phyloP scores from a whole-genome alignment of 352 stramenopile genomes.

The Phytophthora vignae region DNA sequence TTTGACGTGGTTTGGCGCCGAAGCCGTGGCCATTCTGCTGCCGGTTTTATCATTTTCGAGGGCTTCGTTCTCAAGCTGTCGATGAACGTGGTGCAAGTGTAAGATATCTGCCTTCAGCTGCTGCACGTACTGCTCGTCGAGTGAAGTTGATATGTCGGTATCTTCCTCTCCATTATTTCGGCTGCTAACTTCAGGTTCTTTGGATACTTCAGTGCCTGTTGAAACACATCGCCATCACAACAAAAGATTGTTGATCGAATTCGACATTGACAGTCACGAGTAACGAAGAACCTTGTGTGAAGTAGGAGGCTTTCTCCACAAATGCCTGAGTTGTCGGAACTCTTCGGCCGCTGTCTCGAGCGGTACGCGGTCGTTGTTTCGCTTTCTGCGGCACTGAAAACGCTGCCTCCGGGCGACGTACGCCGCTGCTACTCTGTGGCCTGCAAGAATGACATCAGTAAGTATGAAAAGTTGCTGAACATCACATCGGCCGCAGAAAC shows the following conservation, averaged over 20 bases:
- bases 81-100: constrained; percentile 38
- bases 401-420: constrained; percentile 39
- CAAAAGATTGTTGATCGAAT: background rate
- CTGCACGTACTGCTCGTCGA: constrained; percentile 57
- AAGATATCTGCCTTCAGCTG: constrained; percentile 72
- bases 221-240: background rate
- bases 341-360: constrained; percentile 46
- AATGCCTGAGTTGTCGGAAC: constrained; percentile 14
- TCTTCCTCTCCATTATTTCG: constrained; percentile 4
- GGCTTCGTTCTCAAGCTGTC: constrained; percentile 27
- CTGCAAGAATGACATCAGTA: background rate
- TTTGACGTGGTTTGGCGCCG: constrained; percentile 59
- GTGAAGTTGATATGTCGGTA: background rate
- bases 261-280: background rate
- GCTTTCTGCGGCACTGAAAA: constrained; percentile 1
- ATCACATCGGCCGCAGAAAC: background rate
- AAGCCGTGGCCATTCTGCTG: background rate
- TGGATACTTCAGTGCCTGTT: constrained; percentile 1
- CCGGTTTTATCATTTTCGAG: constrained; percentile 13
- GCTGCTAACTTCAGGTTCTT: constrained; percentile 7
- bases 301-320: constrained; percentile 25
- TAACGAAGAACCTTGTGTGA: constrained; percentile 18
- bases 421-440: constrained; percentile 41
- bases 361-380: constrained; percentile 63
- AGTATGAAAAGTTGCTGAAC: background rate